Conservation (phyloP, 2,329 filamentous ascomycete species). For the Aaosphaeria pasadenensis region DNA sequence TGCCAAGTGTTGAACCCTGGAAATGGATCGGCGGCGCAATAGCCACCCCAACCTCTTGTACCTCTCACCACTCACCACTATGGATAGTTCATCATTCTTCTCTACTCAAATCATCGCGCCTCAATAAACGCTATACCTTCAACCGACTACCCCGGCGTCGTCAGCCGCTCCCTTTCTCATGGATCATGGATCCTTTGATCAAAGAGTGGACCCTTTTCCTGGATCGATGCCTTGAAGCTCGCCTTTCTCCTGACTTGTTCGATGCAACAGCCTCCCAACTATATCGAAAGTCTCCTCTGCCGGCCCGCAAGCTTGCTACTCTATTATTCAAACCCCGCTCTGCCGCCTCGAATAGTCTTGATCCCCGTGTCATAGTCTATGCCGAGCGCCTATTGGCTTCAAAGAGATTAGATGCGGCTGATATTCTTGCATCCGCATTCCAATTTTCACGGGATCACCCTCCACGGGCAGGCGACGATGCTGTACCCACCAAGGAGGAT, state of each 20-base stretch:
- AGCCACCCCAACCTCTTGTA: conserved; percentile 6
- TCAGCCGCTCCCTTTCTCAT: conserved; percentile 14
- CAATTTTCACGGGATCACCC: conserved; percentile 33
- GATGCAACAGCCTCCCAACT: conserved; percentile 30
- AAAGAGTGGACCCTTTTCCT: conserved; percentile 34
- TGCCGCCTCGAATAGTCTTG: conserved; percentile 22
- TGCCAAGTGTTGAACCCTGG: not conserved
- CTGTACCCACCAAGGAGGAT: conserved; percentile 11
- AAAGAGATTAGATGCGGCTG: conserved; percentile 32
- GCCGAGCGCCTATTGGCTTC: conserved; percentile 31
- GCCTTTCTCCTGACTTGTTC: conserved; percentile 31
- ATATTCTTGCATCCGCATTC: conserved; percentile 31
- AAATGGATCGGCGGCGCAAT: not conserved
- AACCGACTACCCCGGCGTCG: conserved; percentile 10
- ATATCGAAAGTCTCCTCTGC: conserved; percentile 29
- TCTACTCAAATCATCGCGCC: conserved; percentile 14
- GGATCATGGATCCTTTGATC: conserved; percentile 32
- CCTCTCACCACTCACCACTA: not conserved
- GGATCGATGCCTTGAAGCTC: conserved; percentile 31
- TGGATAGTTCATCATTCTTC: conserved; percentile 2
- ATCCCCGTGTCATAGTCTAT: conserved; percentile 34
- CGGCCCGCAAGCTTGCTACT: conserved; percentile 33
- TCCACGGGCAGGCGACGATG: conserved; percentile 17
- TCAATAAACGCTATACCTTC: conserved; percentile 14
- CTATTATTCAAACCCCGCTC: conserved; percentile 31